phyloP scores from a whole-genome alignment of 2,329 filamentous ascomycete genomes.

The Aspergillus puulaauensis region DNA sequence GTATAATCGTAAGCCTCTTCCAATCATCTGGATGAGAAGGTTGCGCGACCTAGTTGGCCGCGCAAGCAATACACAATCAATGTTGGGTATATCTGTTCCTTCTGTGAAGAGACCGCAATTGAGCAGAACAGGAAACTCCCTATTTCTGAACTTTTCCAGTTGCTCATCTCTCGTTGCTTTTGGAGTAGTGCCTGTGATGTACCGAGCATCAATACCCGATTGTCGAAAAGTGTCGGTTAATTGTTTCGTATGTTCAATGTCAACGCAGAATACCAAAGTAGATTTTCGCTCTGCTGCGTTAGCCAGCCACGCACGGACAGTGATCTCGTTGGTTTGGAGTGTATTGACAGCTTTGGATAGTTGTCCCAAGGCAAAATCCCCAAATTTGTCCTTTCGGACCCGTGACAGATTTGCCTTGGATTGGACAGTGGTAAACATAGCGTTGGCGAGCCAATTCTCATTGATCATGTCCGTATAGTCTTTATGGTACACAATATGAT shows the following conservation, averaged over 20 bases:
- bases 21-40: slow-evolving; percentile 95
- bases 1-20: slow-evolving; percentile 82
- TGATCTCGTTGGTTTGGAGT: slow-evolving; percentile 74
- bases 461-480: slow-evolving; percentile 79
- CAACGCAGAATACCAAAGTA: slow-evolving; percentile 91
- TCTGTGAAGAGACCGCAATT: slow-evolving; percentile 98
- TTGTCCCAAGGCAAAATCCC: slow-evolving; percentile 78
- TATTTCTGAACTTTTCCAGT: slow-evolving; percentile 72
- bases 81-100: slow-evolving; percentile 95
- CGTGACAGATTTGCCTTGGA: slow-evolving; percentile 76
- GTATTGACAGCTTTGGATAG: slow-evolving; percentile 84
- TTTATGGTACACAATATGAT: slow-evolving; percentile 95
- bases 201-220: slow-evolving; percentile 77
- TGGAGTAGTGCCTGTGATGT: slow-evolving; percentile 79
- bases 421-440: slow-evolving; percentile 90
- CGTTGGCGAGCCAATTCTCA: slow-evolving; percentile 86
- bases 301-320: slow-evolving; percentile 80
- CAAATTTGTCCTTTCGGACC: slow-evolving; percentile 63
- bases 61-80: slow-evolving; percentile 87
- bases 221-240: slow-evolving; percentile 74
- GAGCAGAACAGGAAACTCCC: slow-evolving; percentile 80
- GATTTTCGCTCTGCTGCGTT: slow-evolving; percentile 74
- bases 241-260: slow-evolving; percentile 74
- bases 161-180: slow-evolving; percentile 66
- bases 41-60: slow-evolving; percentile 91